Conservation (phyloP, 495 filamentous ascomycete genomes). For the Penicillium canariense region DNA sequence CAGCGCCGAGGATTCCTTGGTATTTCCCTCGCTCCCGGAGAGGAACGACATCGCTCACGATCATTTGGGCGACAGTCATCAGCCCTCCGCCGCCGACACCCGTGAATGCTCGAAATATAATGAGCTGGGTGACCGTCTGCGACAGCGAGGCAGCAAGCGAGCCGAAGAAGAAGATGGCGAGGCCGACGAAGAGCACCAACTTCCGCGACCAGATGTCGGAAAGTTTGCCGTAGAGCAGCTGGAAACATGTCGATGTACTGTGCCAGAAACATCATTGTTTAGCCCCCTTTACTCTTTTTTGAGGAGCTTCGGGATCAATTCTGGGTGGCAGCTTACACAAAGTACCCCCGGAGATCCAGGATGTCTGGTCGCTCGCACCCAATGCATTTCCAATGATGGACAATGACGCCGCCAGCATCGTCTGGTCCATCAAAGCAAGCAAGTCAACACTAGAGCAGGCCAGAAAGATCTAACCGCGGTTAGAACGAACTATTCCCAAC, state of each 20-base stretch:
- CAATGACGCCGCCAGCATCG: constrained; percentile 50
- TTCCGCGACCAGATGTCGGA: constrained; percentile 61
- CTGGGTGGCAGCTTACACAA: constrained; percentile 38
- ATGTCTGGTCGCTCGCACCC: constrained; percentile 45
- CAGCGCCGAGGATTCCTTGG: constrained; percentile 55
- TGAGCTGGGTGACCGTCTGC: constrained; percentile 50
- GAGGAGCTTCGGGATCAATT: not conserved
- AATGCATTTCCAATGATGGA: constrained; percentile 50
- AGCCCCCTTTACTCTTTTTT: not conserved
- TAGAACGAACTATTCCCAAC: not conserved
- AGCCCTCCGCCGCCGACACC: constrained; percentile 57
- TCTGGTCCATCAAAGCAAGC: constrained; percentile 55
- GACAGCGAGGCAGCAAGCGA: constrained; percentile 53
- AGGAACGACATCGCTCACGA: constrained; percentile 55
- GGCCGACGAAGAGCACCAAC: constrained; percentile 46
- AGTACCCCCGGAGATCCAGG: constrained; percentile 57
- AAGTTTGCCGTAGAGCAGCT: constrained; percentile 53
- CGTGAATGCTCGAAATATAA: constrained; percentile 53
- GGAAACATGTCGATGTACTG: constrained; percentile 55
- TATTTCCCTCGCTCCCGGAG: constrained; percentile 57
- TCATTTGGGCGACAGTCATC: constrained; percentile 53
- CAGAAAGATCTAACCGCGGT: constrained; percentile 47
- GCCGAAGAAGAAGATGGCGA: constrained; percentile 54
- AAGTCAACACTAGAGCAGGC: constrained; percentile 56
- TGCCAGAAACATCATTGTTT: not conserved